A percentile compares a stretch with the other conserved stretches of the same genome.
Conservation (phyloP, 176 grass and related monocot species). For the Typha latifolia region DNA sequence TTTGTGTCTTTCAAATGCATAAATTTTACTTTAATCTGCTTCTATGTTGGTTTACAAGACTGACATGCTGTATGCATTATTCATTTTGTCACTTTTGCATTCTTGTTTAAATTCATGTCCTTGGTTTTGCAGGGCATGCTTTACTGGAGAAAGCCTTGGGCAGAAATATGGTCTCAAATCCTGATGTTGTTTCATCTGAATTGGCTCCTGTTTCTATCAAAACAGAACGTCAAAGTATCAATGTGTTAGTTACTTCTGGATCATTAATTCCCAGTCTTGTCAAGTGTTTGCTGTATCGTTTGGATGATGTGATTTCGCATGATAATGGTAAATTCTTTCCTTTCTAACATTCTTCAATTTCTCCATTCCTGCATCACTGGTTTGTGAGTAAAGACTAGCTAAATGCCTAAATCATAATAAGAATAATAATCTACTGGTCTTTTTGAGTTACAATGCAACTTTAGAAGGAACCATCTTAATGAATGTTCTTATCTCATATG, state of each 20-base stretch:
- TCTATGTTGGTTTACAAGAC: too few relatives aligned
- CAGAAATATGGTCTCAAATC: constrained; percentile 18
- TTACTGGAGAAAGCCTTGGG: constrained; percentile 49
- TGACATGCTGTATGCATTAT: too few relatives aligned
- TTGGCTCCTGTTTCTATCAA: not conserved
- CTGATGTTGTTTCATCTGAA: constrained; percentile 6
- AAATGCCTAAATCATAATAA: not conserved
- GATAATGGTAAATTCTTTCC: constrained; percentile 55
- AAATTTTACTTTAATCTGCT: too few relatives aligned
- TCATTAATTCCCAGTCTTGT: constrained; percentile 91
- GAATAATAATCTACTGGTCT: not conserved
- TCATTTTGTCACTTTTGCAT: not conserved
- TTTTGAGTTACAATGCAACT: not conserved
- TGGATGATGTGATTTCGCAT: constrained; percentile 65
- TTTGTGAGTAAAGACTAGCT: not conserved
- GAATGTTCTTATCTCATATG: too few relatives aligned
- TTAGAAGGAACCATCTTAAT: too few relatives aligned
- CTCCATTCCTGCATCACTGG: not conserved
- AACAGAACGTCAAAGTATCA: constrained; percentile 28
- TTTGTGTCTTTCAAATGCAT: too few relatives aligned
- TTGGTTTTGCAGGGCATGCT: constrained; percentile 43
- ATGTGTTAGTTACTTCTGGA: constrained; percentile 84
- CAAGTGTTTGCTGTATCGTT: constrained; percentile 84
- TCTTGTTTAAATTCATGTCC: constrained; percentile 3
- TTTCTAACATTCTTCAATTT: not conserved